Evolutionary conservation across 352 stramenopile species (phyloP), one percentile per base, ranked within the genome.

Genomic region (Pythium volutum): DNA sequence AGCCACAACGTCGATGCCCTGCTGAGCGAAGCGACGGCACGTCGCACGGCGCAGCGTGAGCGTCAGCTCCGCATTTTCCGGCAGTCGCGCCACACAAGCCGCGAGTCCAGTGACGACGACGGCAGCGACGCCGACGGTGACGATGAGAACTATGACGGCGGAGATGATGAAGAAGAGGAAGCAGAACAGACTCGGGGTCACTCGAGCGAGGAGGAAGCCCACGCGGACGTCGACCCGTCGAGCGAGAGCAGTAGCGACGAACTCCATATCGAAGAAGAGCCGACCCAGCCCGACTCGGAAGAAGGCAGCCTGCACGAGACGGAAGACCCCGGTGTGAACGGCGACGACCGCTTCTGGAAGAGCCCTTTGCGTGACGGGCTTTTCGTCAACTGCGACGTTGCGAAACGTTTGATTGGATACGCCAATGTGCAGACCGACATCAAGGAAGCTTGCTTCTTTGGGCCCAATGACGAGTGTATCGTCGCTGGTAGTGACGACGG

Each of bases 361-460:
- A 75, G 77, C n/a, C 55, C 61, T 8, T 42, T 62, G 8, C 48
- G 82, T 22, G 71, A 76, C 16, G 77, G 68, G 0, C 63, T 70
- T 2, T 33, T 45, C 0, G 79, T 93, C 8, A 90, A 87, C 62
- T 87, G 75, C 26, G 77, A 91, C 36, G 73, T 84, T 15, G 68
- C 87, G 15, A 73, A 77, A 31, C 84, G 88, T 0, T 96, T 93
- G 45, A 84, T 94, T 33, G 88, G 88, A 6, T 93, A 93, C 53
- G 91, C 84, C 71, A 97, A 97, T 60, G 68, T 89, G 20, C 78
- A 95, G 68, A 97, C 89, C 0, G 89, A 96, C 36, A 96, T 97
- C 64, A 97, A 97, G 64, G 87, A 97, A 64, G 87, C 87, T 0
- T 73, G 73, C 0, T 97, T 96, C 55, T 91, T 97, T 39, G 89